Evolutionary conservation across 78 protist species (phyloP), one percentile per base, ranked within the genome.

Genomic region (Speleostelium caveatum): DNA sequence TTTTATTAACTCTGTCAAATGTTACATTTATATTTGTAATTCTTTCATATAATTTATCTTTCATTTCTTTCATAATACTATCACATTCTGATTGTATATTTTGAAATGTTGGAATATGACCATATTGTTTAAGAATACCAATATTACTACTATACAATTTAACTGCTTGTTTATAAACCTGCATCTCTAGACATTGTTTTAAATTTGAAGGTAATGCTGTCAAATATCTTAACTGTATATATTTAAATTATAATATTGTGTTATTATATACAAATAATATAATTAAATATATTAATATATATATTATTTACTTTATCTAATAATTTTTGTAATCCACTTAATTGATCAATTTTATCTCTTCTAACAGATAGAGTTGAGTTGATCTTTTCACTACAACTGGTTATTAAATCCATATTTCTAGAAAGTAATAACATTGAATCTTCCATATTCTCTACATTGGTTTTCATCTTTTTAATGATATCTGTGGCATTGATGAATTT

Each of bases 401-500:
- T 58, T 28, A 96, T 97, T 19, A 56, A 30, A 24, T 74, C 76
- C 95, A 97, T 95, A 45, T 73, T 95, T 38, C 69, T 51, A 16
- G 75, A 30, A 3, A 97, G 87, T 32, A 61, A 5, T 14, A 59
- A 42, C 98, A 97, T 96, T 38, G 95, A 95, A 7, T 63, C 86
- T 51, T 93, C 97, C 97, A 96, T 95, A n/a, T 55, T 73, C 67
- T 88, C 98, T 17, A 98, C 97, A 32, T 96, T 86, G 32, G 56
- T 51, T 66, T 97, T 97, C 98, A 96, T 97, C 80, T 94, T 73
- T 17, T 94, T 91, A 36, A 98, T 98, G 39, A 96, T 96, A 73
- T 98, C 99, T 0, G 98, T 97, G 2, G 98, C 99, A 35, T 89
- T 92, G 83, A 98, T 96, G 67, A 98, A 98, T 80, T 96, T 96